Evolutionary conservation across 2,329 filamentous ascomycete genomes (phyloP).

Genomic region (Teratosphaeria nubilosa): DNA sequence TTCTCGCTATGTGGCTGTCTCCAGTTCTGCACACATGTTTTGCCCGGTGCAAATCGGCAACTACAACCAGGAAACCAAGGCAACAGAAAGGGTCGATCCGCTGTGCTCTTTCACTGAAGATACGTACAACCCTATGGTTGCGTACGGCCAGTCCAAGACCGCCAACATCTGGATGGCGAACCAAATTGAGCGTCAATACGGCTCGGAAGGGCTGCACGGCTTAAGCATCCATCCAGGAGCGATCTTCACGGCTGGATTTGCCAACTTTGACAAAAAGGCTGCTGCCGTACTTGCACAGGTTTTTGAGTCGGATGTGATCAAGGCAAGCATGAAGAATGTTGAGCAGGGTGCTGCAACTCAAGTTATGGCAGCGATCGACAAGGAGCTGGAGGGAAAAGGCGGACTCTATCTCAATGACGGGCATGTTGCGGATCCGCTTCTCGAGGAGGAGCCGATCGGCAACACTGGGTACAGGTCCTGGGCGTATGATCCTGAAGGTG

Average conservation of each 20-base stretch:
- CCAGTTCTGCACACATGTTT: slow-evolving; percentile 35
- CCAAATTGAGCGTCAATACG: slow-evolving; percentile 43
- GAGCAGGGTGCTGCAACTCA: slow-evolving; percentile 41
- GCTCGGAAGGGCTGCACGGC: slow-evolving; percentile 34
- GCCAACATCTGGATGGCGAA: slow-evolving; percentile 40
- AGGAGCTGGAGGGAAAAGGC: slow-evolving; percentile 28
- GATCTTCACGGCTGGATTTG: slow-evolving; percentile 20
- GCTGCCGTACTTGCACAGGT: slow-evolving; percentile 3
- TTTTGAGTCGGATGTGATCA: slow-evolving; percentile 2
- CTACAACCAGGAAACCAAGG: slow-evolving; percentile 26
- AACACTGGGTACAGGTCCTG: slow-evolving; percentile 1
- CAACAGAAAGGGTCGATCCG: slow-evolving; percentile 4
- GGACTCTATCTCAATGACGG: slow-evolving; percentile 39
- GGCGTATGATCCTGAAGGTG: slow-evolving; percentile 3
- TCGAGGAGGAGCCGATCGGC: slow-evolving; percentile 6
- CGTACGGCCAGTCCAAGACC: slow-evolving; percentile 16
- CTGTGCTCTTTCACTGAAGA: not conserved
- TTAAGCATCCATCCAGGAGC: slow-evolving; percentile 37
- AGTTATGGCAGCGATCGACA: slow-evolving; percentile 34
- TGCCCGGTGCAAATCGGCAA: slow-evolving; percentile 17
- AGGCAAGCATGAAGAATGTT: slow-evolving; percentile 12
- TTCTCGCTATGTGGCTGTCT: slow-evolving; percentile 40
- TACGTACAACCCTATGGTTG: slow-evolving; percentile 9
- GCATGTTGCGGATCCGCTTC: slow-evolving; percentile 21
- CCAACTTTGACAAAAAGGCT: slow-evolving; percentile 6